phyloP scores from a whole-genome alignment of 1,284 basidiomycete species.

The Papiliotrema flavescens region DNA sequence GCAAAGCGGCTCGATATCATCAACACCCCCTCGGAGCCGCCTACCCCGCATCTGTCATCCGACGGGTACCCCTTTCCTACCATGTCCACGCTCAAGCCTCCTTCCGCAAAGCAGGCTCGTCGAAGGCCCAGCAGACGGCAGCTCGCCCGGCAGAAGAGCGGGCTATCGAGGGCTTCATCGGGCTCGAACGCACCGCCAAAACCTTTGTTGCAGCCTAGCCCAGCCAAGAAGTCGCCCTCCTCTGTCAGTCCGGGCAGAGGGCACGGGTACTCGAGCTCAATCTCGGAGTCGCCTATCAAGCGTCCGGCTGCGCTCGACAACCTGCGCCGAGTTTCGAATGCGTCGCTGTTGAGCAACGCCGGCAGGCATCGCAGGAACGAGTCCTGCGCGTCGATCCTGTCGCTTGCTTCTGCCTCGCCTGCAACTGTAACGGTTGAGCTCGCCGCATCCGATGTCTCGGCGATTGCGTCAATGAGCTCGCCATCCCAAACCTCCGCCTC shows the following conservation, averaged over 20 bases:
- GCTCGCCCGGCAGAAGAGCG: background rate
- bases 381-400: background rate
- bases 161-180: too few species aligned
- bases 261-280: background rate
- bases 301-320: background rate
- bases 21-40: slow-evolving; percentile 19
- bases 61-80: slow-evolving; percentile 2
- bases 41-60: background rate
- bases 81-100: background rate
- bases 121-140: background rate
- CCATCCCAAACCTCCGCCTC: background rate
- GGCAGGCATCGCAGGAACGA: background rate
- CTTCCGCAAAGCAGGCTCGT: background rate
- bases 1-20: slow-evolving; percentile 34
- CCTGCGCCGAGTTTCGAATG: background rate
- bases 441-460: background rate
- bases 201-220: too few species aligned
- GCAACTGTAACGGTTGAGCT: background rate
- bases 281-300: background rate
- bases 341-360: background rate
- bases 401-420: background rate
- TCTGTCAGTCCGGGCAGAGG: background rate
- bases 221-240: background rate
- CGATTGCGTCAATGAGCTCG: background rate
- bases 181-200: too few species aligned